These are phyloP conservation scores for Magnusiomyces starmeri DNA, from an alignment of 1,139 yeast genomes.

Conservation along the genomic window DNA sequence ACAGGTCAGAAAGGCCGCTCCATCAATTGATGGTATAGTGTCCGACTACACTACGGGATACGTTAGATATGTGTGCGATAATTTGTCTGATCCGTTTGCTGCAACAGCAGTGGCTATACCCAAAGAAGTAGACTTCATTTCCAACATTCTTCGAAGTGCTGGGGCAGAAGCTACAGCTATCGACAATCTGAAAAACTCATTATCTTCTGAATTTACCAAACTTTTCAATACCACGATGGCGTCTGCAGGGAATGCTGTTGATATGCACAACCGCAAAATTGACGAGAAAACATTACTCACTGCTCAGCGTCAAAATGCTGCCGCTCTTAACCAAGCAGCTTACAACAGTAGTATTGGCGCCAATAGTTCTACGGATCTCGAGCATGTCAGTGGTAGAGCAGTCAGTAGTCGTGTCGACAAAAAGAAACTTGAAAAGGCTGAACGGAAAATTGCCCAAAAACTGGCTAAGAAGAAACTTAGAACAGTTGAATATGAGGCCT, in stretches of 20 bases:
- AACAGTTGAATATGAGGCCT: constrained; percentile 72
- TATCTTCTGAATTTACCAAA: constrained; percentile 45
- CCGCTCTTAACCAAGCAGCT: constrained; percentile 15
- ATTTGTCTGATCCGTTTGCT: constrained; percentile 71
- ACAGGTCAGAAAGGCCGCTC: constrained; percentile 79
- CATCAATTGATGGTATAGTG: constrained; percentile 81
- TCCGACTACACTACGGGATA: constrained; percentile 90
- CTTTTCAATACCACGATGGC: constrained; percentile 66
- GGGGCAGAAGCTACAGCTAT: constrained; percentile 65
- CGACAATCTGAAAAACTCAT: constrained; percentile 38
- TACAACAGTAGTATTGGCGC: constrained; percentile 21
- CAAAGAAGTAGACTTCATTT: constrained; percentile 59
- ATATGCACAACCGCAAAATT: constrained; percentile 74
- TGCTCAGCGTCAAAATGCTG: constrained; percentile 32
- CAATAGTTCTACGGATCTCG: constrained; percentile 62
- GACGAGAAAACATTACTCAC: constrained; percentile 34
- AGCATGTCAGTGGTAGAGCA: constrained; percentile 75
- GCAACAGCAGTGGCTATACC: constrained; percentile 56
- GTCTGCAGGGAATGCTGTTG: constrained; percentile 38
- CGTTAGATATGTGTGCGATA: constrained; percentile 63
- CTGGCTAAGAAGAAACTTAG: constrained; percentile 76
- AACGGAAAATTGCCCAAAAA: constrained; percentile 91
- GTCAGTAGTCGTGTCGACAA: constrained; percentile 92
- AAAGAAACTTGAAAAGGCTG: constrained; percentile 95
- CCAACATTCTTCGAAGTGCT: constrained; percentile 61